These are phyloP conservation scores for Beauveria caledonica DNA, from an alignment of 2,329 filamentous ascomycete species.

Conservation along the genomic window DNA sequence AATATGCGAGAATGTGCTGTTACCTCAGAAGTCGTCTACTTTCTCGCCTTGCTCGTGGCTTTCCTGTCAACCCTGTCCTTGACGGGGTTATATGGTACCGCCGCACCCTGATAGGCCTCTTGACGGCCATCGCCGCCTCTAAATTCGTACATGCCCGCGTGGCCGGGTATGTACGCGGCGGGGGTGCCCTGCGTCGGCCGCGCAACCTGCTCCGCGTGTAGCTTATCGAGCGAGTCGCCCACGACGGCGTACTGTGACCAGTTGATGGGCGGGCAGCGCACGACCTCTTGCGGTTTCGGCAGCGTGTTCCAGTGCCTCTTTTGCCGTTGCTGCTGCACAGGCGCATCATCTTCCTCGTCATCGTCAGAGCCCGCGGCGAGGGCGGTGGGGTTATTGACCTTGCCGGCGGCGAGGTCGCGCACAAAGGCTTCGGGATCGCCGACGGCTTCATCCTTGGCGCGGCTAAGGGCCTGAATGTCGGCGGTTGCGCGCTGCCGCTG, in stretches of 20 bases:
- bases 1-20: background rate
- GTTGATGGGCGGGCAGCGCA: conserved; percentile 83
- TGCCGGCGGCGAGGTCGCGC: conserved; percentile 56
- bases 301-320: conserved; percentile 50
- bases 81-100: conserved; percentile 44
- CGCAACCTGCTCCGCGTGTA: conserved; percentile 71
- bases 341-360: conserved; percentile 10
- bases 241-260: conserved; percentile 93
- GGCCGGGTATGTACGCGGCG: conserved; percentile 26
- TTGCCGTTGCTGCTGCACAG: conserved; percentile 7
- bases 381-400: conserved; percentile 31
- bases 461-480: conserved; percentile 64
- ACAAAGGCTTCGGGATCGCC: conserved; percentile 65
- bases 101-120: conserved; percentile 35
- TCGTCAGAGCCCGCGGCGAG: conserved; percentile 11
- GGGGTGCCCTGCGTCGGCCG: conserved; percentile 53
- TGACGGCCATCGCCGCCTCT: conserved; percentile 35
- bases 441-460: conserved; percentile 62
- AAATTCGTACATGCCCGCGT: conserved; percentile 44
- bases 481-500: conserved; percentile 70
- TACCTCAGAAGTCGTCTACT: conserved; percentile 11
- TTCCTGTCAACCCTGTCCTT: conserved; percentile 37
- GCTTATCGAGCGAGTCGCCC: conserved; percentile 66
- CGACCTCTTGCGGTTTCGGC: conserved; percentile 71
- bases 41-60: conserved; percentile 23